A percentile compares a stretch with the other conserved stretches of the same genome.
Evolutionary conservation across 2,329 filamentous ascomycete genomes (phyloP).

Genomic region (Phyllosticta capitalensis): DNA sequence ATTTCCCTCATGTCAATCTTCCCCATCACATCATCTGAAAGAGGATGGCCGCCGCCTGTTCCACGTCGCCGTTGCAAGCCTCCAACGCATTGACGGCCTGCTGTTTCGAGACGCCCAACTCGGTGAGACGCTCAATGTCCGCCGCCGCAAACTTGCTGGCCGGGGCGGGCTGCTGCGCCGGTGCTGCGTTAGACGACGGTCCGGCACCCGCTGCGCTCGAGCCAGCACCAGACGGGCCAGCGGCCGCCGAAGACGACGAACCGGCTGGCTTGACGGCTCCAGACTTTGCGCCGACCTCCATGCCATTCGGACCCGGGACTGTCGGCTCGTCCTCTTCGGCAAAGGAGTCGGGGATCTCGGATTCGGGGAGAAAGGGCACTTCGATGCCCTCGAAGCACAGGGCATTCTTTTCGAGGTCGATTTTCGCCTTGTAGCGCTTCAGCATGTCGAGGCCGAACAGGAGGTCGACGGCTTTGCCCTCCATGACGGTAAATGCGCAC

Average conservation of each 20-base stretch:
- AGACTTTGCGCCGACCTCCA: constrained; percentile 72
- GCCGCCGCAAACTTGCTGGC: constrained; percentile 43
- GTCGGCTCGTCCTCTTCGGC: constrained; percentile 75
- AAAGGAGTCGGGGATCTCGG: constrained; percentile 78
- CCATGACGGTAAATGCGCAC: constrained; percentile 98
- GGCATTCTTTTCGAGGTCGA: constrained; percentile 76
- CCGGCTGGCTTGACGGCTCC: constrained; percentile 59
- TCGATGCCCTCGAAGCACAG: constrained; percentile 82
- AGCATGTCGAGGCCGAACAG: constrained; percentile 93
- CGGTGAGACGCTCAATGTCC: constrained; percentile 64
- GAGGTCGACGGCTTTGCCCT: constrained; percentile 91
- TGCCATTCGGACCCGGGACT: constrained; percentile 77
- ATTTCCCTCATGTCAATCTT: constrained; percentile 30
- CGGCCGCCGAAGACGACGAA: constrained; percentile 35
- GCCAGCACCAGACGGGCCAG: constrained; percentile 10
- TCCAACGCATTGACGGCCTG: constrained; percentile 73
- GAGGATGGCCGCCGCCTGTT: constrained; percentile 76
- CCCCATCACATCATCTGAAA: constrained; percentile 31
- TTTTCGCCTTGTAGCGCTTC: constrained; percentile 85
- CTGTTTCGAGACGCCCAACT: constrained; percentile 66
- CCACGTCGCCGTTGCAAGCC: constrained; percentile 75
- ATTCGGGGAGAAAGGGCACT: constrained; percentile 82
- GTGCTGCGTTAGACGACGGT: constrained; percentile 1
- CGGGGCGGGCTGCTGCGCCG: not conserved
- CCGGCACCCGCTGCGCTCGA: not conserved